Evolutionary conservation across 176 grass and related monocot genomes (phyloP).

Genomic region (Sorghum bicolor): DNA sequence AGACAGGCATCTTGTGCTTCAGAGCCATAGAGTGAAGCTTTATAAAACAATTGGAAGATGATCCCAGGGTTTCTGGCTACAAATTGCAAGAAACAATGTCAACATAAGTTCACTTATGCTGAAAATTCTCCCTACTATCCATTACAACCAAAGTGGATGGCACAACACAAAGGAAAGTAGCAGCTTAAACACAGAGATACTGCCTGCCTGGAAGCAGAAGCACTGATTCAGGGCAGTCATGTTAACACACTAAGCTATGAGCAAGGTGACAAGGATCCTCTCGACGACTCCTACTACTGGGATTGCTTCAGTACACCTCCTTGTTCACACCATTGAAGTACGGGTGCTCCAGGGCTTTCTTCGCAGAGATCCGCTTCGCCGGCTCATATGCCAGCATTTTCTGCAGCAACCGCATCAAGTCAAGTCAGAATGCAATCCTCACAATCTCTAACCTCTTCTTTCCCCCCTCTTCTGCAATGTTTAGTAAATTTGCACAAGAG

Average conservation of each 20-base stretch:
- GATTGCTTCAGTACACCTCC: constrained; percentile 35
- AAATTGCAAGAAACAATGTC: neutral
- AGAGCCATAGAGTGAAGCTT: neutral
- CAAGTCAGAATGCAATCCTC: neutral
- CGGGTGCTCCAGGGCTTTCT: constrained; percentile 70
- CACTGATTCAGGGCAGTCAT: constrained; percentile 39
- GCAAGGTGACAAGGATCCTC: neutral
- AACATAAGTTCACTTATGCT: neutral
- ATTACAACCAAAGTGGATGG: constrained; percentile 30
- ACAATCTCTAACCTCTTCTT: neutral
- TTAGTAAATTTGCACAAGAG: neutral
- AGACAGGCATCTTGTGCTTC: neutral
- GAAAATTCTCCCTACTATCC: neutral
- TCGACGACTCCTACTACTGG: neutral
- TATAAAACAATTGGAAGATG: neutral
- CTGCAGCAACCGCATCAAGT: constrained; percentile 33
- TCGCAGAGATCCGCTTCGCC: constrained; percentile 70
- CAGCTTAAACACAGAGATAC: constrained; percentile 21
- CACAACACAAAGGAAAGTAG: neutral
- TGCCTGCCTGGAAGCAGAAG: constrained; percentile 55
- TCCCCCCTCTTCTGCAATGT: neutral
- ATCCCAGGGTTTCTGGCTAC: neutral
- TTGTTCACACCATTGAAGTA: constrained; percentile 79
- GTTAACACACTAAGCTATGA: neutral
- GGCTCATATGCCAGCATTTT: constrained; percentile 91